A percentile compares a stretch with the other conserved stretches of the same genome.
These are phyloP conservation scores for Pleomassaria siparia DNA, from an alignment of 2,329 filamentous ascomycete genomes.

Conservation along the genomic window DNA sequence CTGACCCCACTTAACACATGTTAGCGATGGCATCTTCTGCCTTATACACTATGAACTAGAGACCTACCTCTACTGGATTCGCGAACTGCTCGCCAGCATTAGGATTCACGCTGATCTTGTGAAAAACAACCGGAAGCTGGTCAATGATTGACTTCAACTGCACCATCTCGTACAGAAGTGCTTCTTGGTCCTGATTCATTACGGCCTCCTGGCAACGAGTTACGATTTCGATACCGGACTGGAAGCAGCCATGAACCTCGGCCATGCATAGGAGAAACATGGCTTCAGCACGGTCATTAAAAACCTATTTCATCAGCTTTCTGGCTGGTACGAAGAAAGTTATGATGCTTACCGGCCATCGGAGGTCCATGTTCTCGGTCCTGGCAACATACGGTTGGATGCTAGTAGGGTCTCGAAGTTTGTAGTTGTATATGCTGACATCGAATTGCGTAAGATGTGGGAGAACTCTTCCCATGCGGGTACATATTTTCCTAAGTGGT, in stretches of 20 bases:
- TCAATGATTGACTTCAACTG: slow-evolving; percentile 57
- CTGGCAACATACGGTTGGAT: slow-evolving; percentile 53
- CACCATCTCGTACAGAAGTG: slow-evolving; percentile 54
- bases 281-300: slow-evolving; percentile 55
- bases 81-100: slow-evolving; percentile 43
- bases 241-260: slow-evolving; percentile 30
- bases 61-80: slow-evolving; percentile 23
- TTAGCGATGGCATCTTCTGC: neutral
- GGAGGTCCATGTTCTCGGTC: slow-evolving; percentile 57
- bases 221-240: slow-evolving; percentile 32
- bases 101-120: slow-evolving; percentile 57
- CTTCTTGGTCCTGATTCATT: slow-evolving; percentile 56
- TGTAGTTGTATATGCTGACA: slow-evolving; percentile 57
- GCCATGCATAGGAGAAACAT: slow-evolving; percentile 48
- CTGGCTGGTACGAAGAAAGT: neutral
- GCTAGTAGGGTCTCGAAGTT: slow-evolving; percentile 52
- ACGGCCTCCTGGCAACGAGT: slow-evolving; percentile 58
- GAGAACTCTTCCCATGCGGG: slow-evolving; percentile 55
- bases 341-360: slow-evolving; percentile 50
- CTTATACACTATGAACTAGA: neutral
- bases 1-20: slow-evolving; percentile 14
- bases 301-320: slow-evolving; percentile 25
- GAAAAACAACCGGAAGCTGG: slow-evolving; percentile 57
- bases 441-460: slow-evolving; percentile 57
- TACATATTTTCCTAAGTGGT: slow-evolving; percentile 54